phyloP scores from a whole-genome alignment of 2,329 filamentous ascomycete genomes.

The Fusarium musae region DNA sequence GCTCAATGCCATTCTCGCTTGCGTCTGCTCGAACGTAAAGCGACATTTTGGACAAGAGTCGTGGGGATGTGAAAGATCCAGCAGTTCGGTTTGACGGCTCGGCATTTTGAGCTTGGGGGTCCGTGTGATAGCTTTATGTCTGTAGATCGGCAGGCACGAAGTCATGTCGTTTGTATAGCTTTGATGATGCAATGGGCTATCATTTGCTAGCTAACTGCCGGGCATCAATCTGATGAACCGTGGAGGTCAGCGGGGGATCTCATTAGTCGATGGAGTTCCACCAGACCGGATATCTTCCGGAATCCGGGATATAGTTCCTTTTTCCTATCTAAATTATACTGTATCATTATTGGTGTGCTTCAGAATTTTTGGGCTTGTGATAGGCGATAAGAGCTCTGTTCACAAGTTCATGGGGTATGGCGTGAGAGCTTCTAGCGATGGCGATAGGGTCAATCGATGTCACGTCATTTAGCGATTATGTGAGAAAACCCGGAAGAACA shows the following conservation, averaged over 20 bases:
- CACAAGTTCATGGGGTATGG: background rate
- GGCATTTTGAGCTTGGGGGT: background rate
- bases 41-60: background rate
- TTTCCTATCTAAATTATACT: background rate
- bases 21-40: background rate
- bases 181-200: conserved; percentile 5
- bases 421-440: background rate
- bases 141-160: background rate
- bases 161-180: conserved; percentile 7
- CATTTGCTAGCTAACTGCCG: background rate
- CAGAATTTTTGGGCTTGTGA: background rate
- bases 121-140: background rate
- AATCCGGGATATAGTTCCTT: background rate
- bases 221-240: background rate
- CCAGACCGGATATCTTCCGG: background rate
- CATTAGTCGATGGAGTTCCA: background rate
- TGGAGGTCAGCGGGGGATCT: background rate
- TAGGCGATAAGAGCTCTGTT: background rate
- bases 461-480: background rate
- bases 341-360: background rate
- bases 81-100: background rate
- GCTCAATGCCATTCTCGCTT: conserved; percentile 27
- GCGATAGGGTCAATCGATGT: background rate
- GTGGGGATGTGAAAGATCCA: background rate
- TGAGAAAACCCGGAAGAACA: background rate